Base-by-base conservation (phyloP, 306 rosid species). In the Gastrolobium bilobum region DNA sequence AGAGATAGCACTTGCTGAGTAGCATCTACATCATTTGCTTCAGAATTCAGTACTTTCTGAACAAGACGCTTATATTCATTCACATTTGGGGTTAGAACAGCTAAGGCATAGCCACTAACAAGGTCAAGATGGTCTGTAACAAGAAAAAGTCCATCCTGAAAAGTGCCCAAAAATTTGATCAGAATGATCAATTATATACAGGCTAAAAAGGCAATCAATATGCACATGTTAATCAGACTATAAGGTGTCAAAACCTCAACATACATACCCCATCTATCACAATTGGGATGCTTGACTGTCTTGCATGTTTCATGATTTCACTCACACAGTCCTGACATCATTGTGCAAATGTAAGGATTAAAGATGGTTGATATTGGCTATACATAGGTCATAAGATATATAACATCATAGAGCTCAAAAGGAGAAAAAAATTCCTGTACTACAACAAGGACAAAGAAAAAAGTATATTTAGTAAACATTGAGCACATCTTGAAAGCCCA, bases 111-210 rank as follows among this genome's bases (percentile, higher is more conserved):
- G 53, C 92, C 93, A 74, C 87, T 86, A 66, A 94, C 92, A 81
- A 94, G 94, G 83, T 91, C 91, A 68, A 91, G 82, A 82, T 63
- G 80, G 80, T 89, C 81, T 53, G 98, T 87, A 65, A 91, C 91
- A 71, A 94, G 97, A 84, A 91, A 94, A 79, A 94, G 92, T 59
- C 94, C 98, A 75, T 94, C 98, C 94, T 94, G 89, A 79, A 76
- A 81, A 83, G 67, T 66, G 26, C 73, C 48, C 38, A 74, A 65
- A 68, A 39, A 7, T n/a, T 33, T 81, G 66, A 54, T 14, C 20
- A 65, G 31, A 60, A 33, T 44, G 67, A 10, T 48, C 58, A 75
- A 42, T 71, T 64, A 53, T 71, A 11, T 30, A 70, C 47, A 73
- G 26, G 39, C 9, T 43, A 30, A 38, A 83, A 58, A 31, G 13